Conservation (phyloP, 768 basidiomycete species). For the Naganishia onofrii region DNA sequence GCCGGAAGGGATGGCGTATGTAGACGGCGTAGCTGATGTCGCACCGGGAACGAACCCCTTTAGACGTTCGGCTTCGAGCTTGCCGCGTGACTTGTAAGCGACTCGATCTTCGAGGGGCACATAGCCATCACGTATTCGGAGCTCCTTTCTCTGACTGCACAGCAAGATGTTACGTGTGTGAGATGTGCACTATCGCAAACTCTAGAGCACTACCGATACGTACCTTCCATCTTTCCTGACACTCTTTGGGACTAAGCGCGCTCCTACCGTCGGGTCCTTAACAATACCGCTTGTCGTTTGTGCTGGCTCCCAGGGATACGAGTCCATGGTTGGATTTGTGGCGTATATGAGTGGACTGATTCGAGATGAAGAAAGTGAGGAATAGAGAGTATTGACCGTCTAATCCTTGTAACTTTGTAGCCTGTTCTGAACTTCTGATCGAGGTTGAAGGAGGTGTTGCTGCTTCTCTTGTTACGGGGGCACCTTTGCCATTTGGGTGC, state of each 20-base stretch:
- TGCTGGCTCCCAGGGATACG: constrained; percentile 21
- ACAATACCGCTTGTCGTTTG: constrained; percentile 15
- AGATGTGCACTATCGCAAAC: not conserved
- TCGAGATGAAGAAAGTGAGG: too few relatives aligned
- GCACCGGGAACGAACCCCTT: constrained; percentile 83
- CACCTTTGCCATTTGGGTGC: too few relatives aligned
- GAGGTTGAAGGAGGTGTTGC: too few relatives aligned
- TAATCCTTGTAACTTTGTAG: too few relatives aligned
- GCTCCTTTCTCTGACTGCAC: constrained; percentile 64
- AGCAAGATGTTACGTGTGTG: not conserved
- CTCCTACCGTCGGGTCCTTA: constrained; percentile 13
- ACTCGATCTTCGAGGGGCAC: constrained; percentile 90
- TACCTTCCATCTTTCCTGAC: constrained; percentile 22
- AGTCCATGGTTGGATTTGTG: constrained; percentile 1
- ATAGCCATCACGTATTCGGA: constrained; percentile 86
- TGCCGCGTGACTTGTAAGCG: constrained; percentile 76
- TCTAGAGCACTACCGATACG: not conserved
- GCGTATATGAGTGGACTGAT: not conserved
- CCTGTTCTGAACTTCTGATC: too few relatives aligned
- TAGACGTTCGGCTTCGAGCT: constrained; percentile 65
- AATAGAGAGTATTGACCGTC: too few relatives aligned
- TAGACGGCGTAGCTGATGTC: constrained; percentile 55
- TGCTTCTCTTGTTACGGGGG: too few relatives aligned
- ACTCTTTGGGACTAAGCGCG: constrained; percentile 10
- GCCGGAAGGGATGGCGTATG: constrained; percentile 20